phyloP scores from a whole-genome alignment of 2,329 filamentous ascomycete species.

The Nemania diffusa region DNA sequence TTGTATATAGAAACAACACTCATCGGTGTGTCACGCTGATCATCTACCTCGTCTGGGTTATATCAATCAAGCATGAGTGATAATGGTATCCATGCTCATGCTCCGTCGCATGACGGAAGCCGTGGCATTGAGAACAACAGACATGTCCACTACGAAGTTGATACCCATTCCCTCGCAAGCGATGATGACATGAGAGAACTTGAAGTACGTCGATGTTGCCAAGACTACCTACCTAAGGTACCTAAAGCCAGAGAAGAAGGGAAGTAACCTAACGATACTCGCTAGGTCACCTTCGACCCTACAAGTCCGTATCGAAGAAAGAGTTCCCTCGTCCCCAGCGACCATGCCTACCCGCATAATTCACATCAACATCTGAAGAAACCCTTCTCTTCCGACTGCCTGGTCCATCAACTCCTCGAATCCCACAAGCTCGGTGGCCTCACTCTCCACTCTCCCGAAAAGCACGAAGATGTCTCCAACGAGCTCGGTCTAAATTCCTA shows the following conservation, averaged over 20 bases:
- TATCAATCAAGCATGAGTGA: slow-evolving; percentile 26
- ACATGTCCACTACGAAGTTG: slow-evolving; percentile 49
- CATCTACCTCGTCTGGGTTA: not conserved
- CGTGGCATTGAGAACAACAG: slow-evolving; percentile 41
- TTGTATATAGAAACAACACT: slow-evolving; percentile 1
- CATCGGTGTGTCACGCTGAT: not conserved
- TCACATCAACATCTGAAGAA: slow-evolving; percentile 50
- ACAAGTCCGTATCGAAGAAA: slow-evolving; percentile 71
- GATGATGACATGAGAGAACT: slow-evolving; percentile 63
- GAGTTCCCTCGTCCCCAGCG: slow-evolving; percentile 69
- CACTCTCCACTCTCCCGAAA: slow-evolving; percentile 29
- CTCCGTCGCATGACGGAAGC: slow-evolving; percentile 35
- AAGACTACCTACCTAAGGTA: not conserved
- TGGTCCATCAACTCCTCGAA: slow-evolving; percentile 73
- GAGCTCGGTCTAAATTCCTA: slow-evolving; percentile 47
- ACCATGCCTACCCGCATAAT: slow-evolving; percentile 54
- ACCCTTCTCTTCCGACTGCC: slow-evolving; percentile 61
- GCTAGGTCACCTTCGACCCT: slow-evolving; percentile 70
- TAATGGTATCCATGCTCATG: slow-evolving; percentile 3
- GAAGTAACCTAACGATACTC: slow-evolving; percentile 3
- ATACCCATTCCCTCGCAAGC: slow-evolving; percentile 57
- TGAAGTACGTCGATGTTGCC: slow-evolving; percentile 61
- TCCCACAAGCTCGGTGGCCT: slow-evolving; percentile 56
- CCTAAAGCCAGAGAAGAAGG: not conserved
- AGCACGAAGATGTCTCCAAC: slow-evolving; percentile 41